phyloP scores from a whole-genome alignment of 2,329 filamentous ascomycete genomes.

The Penicillium sp. region DNA sequence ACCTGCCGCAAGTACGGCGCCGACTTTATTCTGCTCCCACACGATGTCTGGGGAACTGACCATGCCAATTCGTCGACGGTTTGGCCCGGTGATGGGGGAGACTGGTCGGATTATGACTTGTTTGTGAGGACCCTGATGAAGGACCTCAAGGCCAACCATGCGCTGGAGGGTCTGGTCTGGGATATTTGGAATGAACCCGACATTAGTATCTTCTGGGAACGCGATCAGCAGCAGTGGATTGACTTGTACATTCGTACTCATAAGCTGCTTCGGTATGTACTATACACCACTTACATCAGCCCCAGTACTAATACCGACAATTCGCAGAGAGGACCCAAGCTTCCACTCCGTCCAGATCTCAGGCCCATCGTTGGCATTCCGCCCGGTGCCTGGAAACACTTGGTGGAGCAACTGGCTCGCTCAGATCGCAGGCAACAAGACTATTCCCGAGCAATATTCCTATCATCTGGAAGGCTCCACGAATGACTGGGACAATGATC shows the following conservation, averaged over 20 bases:
- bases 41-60: constrained; percentile 54
- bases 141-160: constrained; percentile 27
- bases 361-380: constrained; percentile 43
- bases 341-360: constrained; percentile 32
- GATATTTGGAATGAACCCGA: constrained; percentile 62
- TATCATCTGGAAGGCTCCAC: constrained; percentile 47
- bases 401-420: constrained; percentile 47
- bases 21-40: constrained; percentile 50
- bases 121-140: constrained; percentile 42
- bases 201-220: constrained; percentile 39
- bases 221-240: constrained; percentile 44
- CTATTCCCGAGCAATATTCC: constrained; percentile 48
- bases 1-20: constrained; percentile 48
- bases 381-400: constrained; percentile 35
- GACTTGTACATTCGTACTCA: constrained; percentile 45
- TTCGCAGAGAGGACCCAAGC: constrained; percentile 7
- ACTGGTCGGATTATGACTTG: constrained; percentile 51
- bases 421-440: constrained; percentile 39
- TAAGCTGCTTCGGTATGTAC: constrained; percentile 39
- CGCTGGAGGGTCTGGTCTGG: constrained; percentile 42
- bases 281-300: background rate
- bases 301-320: background rate
- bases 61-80: constrained; percentile 41
- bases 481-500: constrained; percentile 28
- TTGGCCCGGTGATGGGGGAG: constrained; percentile 54